Evolutionary conservation across 352 stramenopile genomes (phyloP), one percentile per base, ranked within the genome.

Genomic region (Phytophthora sansomeana): DNA sequence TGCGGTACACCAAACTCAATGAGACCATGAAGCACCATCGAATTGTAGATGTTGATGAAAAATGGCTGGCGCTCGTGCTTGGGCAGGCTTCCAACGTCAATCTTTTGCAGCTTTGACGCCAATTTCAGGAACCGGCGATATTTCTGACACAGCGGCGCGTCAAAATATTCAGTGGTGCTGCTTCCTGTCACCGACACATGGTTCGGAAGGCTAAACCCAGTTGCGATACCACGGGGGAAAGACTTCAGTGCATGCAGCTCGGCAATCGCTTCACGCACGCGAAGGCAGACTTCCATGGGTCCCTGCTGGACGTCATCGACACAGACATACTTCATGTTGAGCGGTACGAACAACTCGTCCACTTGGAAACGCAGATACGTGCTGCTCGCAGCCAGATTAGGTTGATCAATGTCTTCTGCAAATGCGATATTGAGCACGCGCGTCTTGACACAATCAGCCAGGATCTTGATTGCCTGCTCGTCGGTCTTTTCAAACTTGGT

Each of bases 1-100:
- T 96, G 85, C n/a, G 88, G 88, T 32, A 92, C 75, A 24, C 86
- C 86, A 43, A 96, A 92, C 67, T 95, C 88, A 53, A 96, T 85
- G 29, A 95, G 72, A 8, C 86, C 88, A 53, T 96, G 88, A 26
- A 96, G 77, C 44, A 93, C 88, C 88, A 95, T 95, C 2, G 82
- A 84, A 63, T 96, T 96, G 77, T 95, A 95, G 49, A 95, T 77
- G 73, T 96, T 96, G 81, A 96, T 95, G 55, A 96, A 96, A 55
- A 96, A 96, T 2, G 87, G 81, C 54, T 95, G 88, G 5, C 87
- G 86, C 43, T 95, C 88, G 58, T 95, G 85, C 67, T 93, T 95
- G 9, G 87, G 82, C 17, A 96, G 61, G 41, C 72, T 80, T 10
- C 71, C 63, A n/a, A 96, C 78, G 50, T 94, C 85, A 29, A 93